Evolutionary conservation across 306 rosid species (phyloP), one percentile per base, ranked within the genome.

Genomic region (Ziziphus jujuba): DNA sequence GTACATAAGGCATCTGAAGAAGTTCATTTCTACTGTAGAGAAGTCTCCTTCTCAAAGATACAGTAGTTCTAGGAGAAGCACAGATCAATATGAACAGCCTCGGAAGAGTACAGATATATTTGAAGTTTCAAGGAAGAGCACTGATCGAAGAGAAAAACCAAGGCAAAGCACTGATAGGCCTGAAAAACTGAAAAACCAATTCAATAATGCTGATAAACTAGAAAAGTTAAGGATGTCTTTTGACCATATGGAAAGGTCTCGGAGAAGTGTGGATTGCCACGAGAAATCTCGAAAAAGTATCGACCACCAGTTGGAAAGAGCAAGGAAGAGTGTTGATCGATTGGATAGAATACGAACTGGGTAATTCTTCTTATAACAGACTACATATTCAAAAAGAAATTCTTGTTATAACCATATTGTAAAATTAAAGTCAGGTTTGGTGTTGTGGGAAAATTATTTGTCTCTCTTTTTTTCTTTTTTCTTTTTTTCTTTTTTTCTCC

Each of bases 261-360:
- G 96, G 72, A 87, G 95, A 74, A 91, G 95, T 52, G 95, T 91
- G 43, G 96, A 91, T 68, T 87, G 88, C 71, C 96, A 89, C 14
- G 97, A 91, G 72, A 91, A 89, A 88, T 87, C 96, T 55, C 76
- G 96, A 40, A 91, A 89, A 67, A 91, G 90, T 77, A 52, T 89
- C 3, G 95, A 87, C 51, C 90, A 85, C 79, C 96, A 80, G 72
- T 51, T 91, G 73, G 97, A 91, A 73, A 83, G 92, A 68, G 96
- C 74, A 21, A 73, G 96, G 71, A 91, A 89, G 87, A 91, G 97
- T 62, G 96, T 89, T 38, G 96, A 91, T 51, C 82, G 89, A 53
- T 69, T 91, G 72, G 96, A 91, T 74, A 91, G 97, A 85, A 73
- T 91, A 83, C 84, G 89, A 73, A 77, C 58, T 21, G 88, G 95